These are phyloP conservation scores for Mycena capillaripes DNA, from an alignment of 768 basidiomycete genomes.

Conservation along the genomic window DNA sequence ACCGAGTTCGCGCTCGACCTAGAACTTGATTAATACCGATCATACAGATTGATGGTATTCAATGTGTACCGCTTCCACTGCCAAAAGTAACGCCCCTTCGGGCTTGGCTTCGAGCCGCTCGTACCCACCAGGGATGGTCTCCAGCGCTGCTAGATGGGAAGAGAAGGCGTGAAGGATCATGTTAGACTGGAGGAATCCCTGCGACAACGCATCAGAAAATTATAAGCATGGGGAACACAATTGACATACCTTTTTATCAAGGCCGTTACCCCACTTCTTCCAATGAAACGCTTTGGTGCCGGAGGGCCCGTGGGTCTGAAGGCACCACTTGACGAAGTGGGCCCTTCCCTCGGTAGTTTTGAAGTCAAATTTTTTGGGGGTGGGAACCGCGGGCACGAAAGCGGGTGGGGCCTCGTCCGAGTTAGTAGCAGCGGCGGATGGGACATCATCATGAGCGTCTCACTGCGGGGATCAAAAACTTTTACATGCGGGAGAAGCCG, in stretches of 20 bases:
- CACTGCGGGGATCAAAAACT: too few species aligned
- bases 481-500: too few species aligned
- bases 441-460: too few species aligned
- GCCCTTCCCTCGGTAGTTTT: not conserved
- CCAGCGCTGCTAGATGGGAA: not conserved
- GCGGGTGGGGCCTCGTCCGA: too few species aligned
- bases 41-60: not conserved
- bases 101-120: not conserved
- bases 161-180: not conserved
- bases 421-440: too few species aligned
- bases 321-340: not conserved
- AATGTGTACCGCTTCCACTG: not conserved
- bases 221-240: not conserved
- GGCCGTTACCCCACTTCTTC: conserved; percentile 4
- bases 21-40: not conserved
- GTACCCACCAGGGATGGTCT: not conserved
- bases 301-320: not conserved
- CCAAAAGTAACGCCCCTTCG: not conserved
- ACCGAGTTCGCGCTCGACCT: conserved; percentile 3
- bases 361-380: not conserved
- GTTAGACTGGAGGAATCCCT: not conserved
- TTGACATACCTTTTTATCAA: conserved; percentile 4
- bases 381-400: not conserved
- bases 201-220: not conserved
- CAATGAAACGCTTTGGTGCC: not conserved